Evolutionary conservation across 306 rosid genomes (phyloP), one percentile per base, ranked within the genome.

Genomic region (Cicer chorassanicum): DNA sequence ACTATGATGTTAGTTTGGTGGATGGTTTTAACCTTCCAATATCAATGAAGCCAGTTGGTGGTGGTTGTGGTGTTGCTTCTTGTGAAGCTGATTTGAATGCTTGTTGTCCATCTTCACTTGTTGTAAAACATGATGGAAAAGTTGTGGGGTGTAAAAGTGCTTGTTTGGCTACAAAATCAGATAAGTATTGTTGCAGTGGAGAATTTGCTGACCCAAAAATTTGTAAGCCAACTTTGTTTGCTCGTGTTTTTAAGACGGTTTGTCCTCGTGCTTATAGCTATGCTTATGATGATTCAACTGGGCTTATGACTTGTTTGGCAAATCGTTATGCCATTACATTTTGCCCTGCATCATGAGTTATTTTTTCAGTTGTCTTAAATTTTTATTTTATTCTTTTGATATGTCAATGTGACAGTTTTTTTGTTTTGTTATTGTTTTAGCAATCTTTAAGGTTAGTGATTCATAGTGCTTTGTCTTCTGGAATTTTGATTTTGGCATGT

Each of bases 71-170:
- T 0, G 76, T 82, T 12, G 96, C 96, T 1, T 72, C 83, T 0
- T 90, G 98, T 61, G 90, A 81, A 78, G 77, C 72, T 36, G 73
- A 92, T 45, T 44, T 88, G 91, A 88, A 88, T 36, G 78, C 41
- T 10, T 82, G 68, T 59, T 90, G 96, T 42, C 93, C 96, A 1
- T 78, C 83, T 19, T 66, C 85, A 7, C 64, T 92, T 78, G 89
- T 50, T 76, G 62, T 87, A 73, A 45, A 74, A 84, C 57, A 36
- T 8, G 57, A 39, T 1, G 98, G 87, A 44, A 86, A 79, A 80
- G 87, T 92, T 5, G 93, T 92, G 29, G 96, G 87, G 0, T 92
- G 98, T 66, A 92, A 87, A 69, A 90, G 96, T 67, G 92, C 91
- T 16, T 90, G 96, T 67, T 80, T 92, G 87, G 96, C 92, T 8